A percentile compares a stretch with the other conserved stretches of the same genome.
Conservation (phyloP, 257 asterid genomes). For the Solanum tacnaense region DNA sequence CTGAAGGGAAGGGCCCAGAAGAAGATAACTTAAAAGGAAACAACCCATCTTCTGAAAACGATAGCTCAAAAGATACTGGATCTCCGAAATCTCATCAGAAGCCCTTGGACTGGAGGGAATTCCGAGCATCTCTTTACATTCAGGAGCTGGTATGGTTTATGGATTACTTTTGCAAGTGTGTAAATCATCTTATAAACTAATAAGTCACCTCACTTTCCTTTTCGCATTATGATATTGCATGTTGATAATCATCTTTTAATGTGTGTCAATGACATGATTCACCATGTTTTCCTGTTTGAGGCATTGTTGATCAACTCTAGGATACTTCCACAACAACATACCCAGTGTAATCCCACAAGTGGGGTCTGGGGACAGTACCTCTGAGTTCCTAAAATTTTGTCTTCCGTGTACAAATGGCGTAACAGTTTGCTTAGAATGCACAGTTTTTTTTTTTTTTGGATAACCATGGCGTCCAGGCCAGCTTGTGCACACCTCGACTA, state of each 20-base stretch:
- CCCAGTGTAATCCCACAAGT: neutral
- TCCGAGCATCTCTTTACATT: slow-evolving; percentile 34
- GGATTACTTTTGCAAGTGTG: neutral
- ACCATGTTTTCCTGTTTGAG: neutral
- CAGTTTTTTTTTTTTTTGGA: neutral
- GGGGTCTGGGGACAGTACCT: neutral
- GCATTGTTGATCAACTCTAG: neutral
- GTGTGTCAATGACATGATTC: neutral
- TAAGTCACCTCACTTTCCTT: neutral
- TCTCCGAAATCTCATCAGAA: slow-evolving; percentile 38
- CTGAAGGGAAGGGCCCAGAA: slow-evolving; percentile 31
- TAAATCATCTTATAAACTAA: neutral
- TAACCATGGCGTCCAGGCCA: neutral
- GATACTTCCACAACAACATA: neutral
- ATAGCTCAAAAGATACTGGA: slow-evolving; percentile 36
- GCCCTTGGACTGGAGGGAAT: slow-evolving; percentile 60
- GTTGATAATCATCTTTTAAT: neutral
- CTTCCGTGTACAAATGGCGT: neutral
- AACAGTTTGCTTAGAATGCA: neutral
- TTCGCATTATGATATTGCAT: neutral
- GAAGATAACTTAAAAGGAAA: slow-evolving; percentile 55
- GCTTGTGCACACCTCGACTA: neutral
- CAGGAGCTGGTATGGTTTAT: slow-evolving; percentile 27
- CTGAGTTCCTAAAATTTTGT: neutral
- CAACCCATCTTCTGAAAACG: slow-evolving; percentile 35